Base-by-base conservation (phyloP, 2,329 filamentous ascomycete genomes). In the Alternaria triticimaculans region DNA sequence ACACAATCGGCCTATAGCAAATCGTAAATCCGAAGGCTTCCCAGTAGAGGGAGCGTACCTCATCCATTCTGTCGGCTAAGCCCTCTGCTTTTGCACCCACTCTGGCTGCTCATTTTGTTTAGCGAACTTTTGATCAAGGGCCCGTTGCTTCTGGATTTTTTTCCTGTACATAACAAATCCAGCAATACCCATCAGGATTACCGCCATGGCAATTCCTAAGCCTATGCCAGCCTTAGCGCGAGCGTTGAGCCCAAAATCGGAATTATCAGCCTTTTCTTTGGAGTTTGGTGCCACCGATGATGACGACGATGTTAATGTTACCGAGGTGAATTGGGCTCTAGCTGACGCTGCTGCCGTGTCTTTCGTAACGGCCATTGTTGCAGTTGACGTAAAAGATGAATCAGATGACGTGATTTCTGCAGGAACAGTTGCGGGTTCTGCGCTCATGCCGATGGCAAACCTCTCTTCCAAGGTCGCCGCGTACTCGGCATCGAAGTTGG, bases 401-500 rank as follows among this genome's bases (percentile, higher is more conserved):
- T 3, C 20, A 10, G 12, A 26, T 9, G 20, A 43, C 6, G n/a
- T 9, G 11, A 15, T 44, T 8, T 44, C 23, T 5, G 28, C 37
- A 15, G 11, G 23, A 20, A 55, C 30, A 50, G 45, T 58, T 12
- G 30, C 58, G 8, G 63, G 55, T 2, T 12, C 45, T 12, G 66
- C 73, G 23, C 66, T 69, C 51, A 75, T 37, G 37, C 37, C 37
- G 8, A 41, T 41, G n/a, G n/a, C n/a, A 18, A 41, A 41, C n/a
- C n/a, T 41, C 8, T 18, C 37, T 18, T 41, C 8, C n/a, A 41
- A 18, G 0, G 37, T 18, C 37, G n/a, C 15, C 9, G 37, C 37
- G n/a, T 41, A 41, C 9, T 18, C 37, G 37, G 37, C 0, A 18
- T 41, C 37, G 3, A 41, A 41, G 6, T 41, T 41, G 4, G 37